A percentile compares a stretch with the other conserved stretches of the same genome.
Evolutionary conservation across 345 rosid genomes (phyloP).

Genomic region (Mangifera indica): DNA sequence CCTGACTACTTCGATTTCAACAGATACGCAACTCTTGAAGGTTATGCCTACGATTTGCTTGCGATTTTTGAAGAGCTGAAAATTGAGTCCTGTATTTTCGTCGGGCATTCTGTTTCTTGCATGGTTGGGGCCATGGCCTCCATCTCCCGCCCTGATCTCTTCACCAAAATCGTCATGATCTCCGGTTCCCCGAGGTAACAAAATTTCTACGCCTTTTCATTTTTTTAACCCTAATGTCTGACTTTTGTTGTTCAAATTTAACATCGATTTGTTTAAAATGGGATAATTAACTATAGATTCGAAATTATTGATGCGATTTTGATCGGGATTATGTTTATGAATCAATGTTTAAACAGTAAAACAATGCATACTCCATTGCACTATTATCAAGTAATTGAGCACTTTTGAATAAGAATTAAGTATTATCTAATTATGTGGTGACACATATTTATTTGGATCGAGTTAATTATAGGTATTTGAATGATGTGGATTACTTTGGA

Average conservation of each 20-base stretch:
- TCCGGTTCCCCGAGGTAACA: conserved; percentile 76
- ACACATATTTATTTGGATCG: too few relatives aligned
- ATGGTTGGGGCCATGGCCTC: conserved; percentile 85
- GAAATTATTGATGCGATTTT: too few relatives aligned
- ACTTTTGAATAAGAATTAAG: too few relatives aligned
- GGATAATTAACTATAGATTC: too few relatives aligned
- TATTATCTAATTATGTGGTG: too few relatives aligned
- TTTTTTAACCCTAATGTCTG: too few relatives aligned
- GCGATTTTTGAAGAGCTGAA: conserved; percentile 72
- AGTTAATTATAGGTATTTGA: conserved; percentile 45
- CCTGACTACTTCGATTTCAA: conserved; percentile 85
- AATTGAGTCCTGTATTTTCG: conserved; percentile 54
- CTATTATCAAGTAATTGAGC: too few relatives aligned
- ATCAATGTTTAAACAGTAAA: too few relatives aligned
- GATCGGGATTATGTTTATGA: too few relatives aligned
- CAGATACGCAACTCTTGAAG: conserved; percentile 72
- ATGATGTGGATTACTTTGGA: conserved; percentile 76
- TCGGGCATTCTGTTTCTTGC: conserved; percentile 85
- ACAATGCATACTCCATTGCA: too few relatives aligned
- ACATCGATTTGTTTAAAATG: neutral
- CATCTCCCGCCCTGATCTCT: conserved; percentile 77
- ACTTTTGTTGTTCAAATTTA: too few relatives aligned
- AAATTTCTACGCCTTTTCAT: neutral
- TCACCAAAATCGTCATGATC: conserved; percentile 67
- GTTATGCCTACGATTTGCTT: conserved; percentile 71